Percentiles rank a stretch among this genome's conserved stretches.
These are phyloP conservation scores for Phaeosphaeriaceae sp. DNA, from an alignment of 2,329 filamentous ascomycete species.

Conservation along the genomic window DNA sequence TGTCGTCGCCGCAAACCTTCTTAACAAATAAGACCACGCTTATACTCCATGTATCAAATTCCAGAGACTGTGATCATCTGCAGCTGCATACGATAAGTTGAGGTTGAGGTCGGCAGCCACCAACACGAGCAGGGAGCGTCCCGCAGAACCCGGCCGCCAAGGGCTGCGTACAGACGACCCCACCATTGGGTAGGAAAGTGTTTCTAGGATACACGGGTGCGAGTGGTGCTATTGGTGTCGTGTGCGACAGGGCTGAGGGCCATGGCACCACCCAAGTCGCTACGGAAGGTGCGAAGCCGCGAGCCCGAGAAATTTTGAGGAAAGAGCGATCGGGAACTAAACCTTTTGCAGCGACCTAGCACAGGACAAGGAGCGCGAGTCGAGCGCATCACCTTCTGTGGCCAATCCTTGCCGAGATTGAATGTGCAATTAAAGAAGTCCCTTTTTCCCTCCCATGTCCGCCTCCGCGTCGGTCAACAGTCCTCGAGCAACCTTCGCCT, in stretches of 20 bases:
- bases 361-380: slow-evolving; percentile 2
- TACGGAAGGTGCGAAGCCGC: slow-evolving; percentile 1
- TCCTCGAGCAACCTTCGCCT: slow-evolving; percentile 11
- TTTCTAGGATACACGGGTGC: background rate
- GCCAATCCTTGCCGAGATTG: slow-evolving; percentile 18
- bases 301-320: background rate
- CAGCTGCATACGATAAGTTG: background rate
- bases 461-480: slow-evolving; percentile 12
- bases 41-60: background rate
- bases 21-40: background rate
- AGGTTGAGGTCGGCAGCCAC: background rate
- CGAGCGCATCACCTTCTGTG: slow-evolving; percentile 14
- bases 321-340: slow-evolving; percentile 10
- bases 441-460: slow-evolving; percentile 17
- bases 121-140: background rate
- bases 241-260: background rate
- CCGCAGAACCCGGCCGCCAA: background rate
- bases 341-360: slow-evolving; percentile 1
- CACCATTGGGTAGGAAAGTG: background rate
- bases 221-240: background rate
- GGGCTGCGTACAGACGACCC: background rate
- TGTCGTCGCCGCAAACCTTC: background rate
- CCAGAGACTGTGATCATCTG: too few relatives aligned
- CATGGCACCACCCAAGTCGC: background rate
- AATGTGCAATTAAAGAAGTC: slow-evolving; percentile 19